Conservation (phyloP, 2,329 filamentous ascomycete genomes). For the Cladosporium colombiae region DNA sequence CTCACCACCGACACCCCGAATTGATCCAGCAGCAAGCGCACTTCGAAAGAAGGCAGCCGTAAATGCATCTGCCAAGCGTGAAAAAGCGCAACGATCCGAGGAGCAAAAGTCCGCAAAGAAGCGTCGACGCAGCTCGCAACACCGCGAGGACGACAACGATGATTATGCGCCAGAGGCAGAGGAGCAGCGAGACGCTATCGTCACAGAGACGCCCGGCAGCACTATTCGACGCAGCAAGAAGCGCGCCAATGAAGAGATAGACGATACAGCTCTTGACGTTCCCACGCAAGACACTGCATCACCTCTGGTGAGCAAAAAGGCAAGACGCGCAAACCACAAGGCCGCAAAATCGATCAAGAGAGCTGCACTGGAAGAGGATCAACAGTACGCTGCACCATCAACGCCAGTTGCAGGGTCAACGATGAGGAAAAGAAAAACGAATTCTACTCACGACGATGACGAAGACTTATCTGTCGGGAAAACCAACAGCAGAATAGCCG, state of each 20-base stretch:
- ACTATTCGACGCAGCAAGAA: conserved; percentile 1
- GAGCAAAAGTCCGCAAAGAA: conserved; percentile 17
- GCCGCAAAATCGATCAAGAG: not conserved
- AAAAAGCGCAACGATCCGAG: not conserved
- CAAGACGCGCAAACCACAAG: not conserved
- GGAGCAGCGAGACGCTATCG: not conserved
- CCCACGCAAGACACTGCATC: not conserved
- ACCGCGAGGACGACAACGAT: conserved; percentile 23
- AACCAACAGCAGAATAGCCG: not conserved
- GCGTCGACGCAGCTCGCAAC: conserved; percentile 23
- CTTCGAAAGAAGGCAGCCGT: not conserved
- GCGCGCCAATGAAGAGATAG: not conserved
- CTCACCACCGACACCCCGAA: conserved; percentile 2
- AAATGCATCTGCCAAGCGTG: not conserved
- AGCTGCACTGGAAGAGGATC: not conserved
- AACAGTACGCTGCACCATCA: not conserved
- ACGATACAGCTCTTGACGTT: not conserved
- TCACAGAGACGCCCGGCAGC: not conserved
- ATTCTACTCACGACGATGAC: not conserved
- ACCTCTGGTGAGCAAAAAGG: conserved; percentile 4
- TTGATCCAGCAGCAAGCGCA: not conserved
- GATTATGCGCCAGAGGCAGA: conserved; percentile 16
- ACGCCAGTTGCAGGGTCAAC: not conserved
- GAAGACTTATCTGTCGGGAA: not conserved
- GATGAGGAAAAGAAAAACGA: not conserved